Evolutionary conservation across 202 grass and related monocot species (phyloP).

Genomic region (Zoysia matrella): DNA sequence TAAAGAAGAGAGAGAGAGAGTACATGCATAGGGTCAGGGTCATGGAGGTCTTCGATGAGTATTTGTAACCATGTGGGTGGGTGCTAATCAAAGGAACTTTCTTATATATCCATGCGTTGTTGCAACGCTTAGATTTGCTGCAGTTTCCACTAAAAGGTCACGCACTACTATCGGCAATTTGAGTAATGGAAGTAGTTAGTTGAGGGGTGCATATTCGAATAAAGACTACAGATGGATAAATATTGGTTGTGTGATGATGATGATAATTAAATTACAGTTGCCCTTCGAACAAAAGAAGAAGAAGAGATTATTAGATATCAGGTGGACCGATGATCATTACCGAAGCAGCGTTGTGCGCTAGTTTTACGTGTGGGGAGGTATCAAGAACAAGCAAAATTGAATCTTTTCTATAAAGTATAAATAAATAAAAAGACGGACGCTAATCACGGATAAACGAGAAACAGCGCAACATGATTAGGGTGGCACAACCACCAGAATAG

Average conservation of each 20-base stretch:
- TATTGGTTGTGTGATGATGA: background rate
- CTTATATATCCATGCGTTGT: background rate
- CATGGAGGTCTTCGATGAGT: background rate
- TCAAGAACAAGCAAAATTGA: background rate
- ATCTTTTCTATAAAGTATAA: background rate
- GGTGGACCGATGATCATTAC: background rate
- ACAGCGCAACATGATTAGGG: conserved; percentile 10
- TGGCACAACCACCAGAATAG: background rate
- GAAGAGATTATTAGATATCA: background rate
- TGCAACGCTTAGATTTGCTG: too few relatives aligned
- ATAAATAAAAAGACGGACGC: background rate
- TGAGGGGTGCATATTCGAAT: background rate
- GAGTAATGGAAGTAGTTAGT: background rate
- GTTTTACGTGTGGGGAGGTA: background rate
- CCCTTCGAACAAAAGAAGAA: too few relatives aligned
- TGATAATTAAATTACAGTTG: too few relatives aligned
- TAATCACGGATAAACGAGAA: background rate
- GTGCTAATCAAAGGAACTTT: background rate
- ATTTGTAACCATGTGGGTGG: background rate
- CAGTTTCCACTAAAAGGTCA: background rate
- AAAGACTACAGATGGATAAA: background rate
- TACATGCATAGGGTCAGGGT: background rate
- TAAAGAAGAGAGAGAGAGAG: too few relatives aligned
- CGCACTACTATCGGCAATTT: background rate
- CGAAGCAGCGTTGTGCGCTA: background rate